phyloP scores from a whole-genome alignment of 2,329 filamentous ascomycete genomes.

The Aspergillus brasiliensis region DNA sequence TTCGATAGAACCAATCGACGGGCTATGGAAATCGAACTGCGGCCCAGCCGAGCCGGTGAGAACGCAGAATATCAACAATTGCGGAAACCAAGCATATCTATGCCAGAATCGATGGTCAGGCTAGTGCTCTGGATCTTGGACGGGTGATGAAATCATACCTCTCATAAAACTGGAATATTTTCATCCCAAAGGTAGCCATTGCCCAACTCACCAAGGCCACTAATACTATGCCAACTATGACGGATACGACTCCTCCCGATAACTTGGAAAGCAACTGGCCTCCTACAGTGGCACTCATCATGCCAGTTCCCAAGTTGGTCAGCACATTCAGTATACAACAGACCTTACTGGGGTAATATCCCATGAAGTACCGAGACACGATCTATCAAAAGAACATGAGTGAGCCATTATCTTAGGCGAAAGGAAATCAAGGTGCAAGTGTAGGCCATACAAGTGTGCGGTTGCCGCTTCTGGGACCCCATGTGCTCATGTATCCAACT shows the following conservation, averaged over 20 bases:
- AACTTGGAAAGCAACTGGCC: conserved; percentile 48
- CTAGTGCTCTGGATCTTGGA: neutral
- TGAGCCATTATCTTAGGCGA: neutral
- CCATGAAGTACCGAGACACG: conserved; percentile 46
- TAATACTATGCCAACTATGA: conserved; percentile 43
- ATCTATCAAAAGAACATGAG: conserved; percentile 32
- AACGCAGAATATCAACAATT: conserved; percentile 44
- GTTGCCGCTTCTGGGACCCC: conserved; percentile 45
- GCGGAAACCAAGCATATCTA: conserved; percentile 45
- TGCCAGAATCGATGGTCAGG: neutral
- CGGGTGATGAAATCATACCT: conserved; percentile 28
- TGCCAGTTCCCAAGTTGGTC: conserved; percentile 47
- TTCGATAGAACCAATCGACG: conserved; percentile 28
- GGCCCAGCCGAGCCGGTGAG: conserved; percentile 45
- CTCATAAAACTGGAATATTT: conserved; percentile 48
- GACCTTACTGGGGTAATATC: conserved; percentile 46
- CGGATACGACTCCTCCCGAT: conserved; percentile 39
- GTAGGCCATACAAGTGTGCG: conserved; percentile 41
- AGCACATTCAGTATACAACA: conserved; percentile 45
- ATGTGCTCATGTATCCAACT: conserved; percentile 46
- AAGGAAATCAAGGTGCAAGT: neutral
- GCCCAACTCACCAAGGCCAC: conserved; percentile 38
- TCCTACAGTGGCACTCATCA: conserved; percentile 47
- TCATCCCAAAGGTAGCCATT: conserved; percentile 45
- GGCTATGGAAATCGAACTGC: conserved; percentile 33